Conservation (phyloP, 345 rosid genomes). For the Draba incana region DNA sequence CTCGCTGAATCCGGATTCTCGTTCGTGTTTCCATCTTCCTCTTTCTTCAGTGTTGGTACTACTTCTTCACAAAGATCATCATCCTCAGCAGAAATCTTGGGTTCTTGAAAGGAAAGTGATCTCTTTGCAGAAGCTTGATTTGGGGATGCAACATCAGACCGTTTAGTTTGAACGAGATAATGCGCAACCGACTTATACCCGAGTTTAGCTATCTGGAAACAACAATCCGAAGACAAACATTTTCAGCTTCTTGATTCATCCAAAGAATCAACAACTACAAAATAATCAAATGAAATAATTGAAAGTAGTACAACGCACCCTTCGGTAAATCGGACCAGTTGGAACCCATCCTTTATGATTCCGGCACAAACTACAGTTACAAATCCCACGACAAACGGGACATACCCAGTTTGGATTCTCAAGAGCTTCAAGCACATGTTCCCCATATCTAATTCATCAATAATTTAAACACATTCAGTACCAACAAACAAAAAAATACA, state of each 20-base stretch:
- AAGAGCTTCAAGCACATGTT: constrained; percentile 87
- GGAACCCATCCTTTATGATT: constrained; percentile 87
- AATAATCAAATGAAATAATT: not conserved
- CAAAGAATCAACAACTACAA: not conserved
- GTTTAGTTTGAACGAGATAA: constrained; percentile 70
- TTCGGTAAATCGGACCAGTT: constrained; percentile 68
- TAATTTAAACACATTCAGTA: not conserved
- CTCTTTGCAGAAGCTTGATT: constrained; percentile 66
- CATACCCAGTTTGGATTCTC: constrained; percentile 83
- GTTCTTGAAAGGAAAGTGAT: constrained; percentile 59
- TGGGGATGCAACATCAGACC: constrained; percentile 34
- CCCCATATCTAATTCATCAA: constrained; percentile 66
- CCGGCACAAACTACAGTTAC: constrained; percentile 92
- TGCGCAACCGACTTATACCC: constrained; percentile 96
- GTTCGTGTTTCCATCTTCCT: constrained; percentile 20
- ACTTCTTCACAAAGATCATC: constrained; percentile 15
- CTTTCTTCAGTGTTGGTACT: constrained; percentile 24
- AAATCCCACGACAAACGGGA: constrained; percentile 88
- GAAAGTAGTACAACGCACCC: constrained; percentile 44
- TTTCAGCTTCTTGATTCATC: constrained; percentile 21
- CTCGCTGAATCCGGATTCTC: constrained; percentile 22
- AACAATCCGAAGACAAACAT: constrained; percentile 14
- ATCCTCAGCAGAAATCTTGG: constrained; percentile 8
- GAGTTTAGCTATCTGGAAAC: constrained; percentile 57
- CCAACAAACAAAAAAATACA: not conserved